Evolutionary conservation across 1,284 basidiomycete genomes (phyloP).

Genomic region (Naganishia albida): DNA sequence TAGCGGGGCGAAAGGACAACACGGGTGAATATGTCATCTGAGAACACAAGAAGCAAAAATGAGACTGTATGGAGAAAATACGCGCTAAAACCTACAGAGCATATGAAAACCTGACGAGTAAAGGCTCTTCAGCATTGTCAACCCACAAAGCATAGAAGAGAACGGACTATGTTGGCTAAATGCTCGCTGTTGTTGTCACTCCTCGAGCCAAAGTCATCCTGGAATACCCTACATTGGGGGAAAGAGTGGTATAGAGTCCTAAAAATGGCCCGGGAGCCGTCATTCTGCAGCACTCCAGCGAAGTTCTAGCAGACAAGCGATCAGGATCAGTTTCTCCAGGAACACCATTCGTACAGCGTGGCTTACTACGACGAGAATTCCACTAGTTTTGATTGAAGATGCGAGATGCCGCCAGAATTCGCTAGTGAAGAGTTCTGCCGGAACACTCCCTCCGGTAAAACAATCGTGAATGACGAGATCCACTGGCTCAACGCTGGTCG

Average conservation of each 20-base stretch:
- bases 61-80: not conserved
- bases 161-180: conserved; percentile 70
- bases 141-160: not conserved
- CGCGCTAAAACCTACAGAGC: conserved; percentile 4
- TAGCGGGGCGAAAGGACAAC: conserved; percentile 66
- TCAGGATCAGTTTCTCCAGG: conserved; percentile 12
- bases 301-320: conserved; percentile 60
- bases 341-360: not conserved
- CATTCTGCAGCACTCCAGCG: conserved; percentile 67
- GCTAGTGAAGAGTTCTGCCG: conserved; percentile 73
- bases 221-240: conserved; percentile 74
- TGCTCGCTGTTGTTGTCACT: conserved; percentile 56
- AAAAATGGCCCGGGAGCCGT: conserved; percentile 66
- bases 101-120: conserved; percentile 7
- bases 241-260: conserved; percentile 70
- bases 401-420: conserved; percentile 78
- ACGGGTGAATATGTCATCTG: conserved; percentile 70
- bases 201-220: conserved; percentile 59
- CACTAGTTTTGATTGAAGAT: conserved; percentile 66
- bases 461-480: conserved; percentile 85
- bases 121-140: not conserved
- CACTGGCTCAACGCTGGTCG: conserved; percentile 52
- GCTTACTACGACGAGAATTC: conserved; percentile 75
- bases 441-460: conserved; percentile 85
- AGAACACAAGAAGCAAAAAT: no score